Evolutionary conservation across 2,329 filamentous ascomycete genomes (phyloP), one percentile per base, ranked within the genome.

Genomic region (Bipolaris bicolor): DNA sequence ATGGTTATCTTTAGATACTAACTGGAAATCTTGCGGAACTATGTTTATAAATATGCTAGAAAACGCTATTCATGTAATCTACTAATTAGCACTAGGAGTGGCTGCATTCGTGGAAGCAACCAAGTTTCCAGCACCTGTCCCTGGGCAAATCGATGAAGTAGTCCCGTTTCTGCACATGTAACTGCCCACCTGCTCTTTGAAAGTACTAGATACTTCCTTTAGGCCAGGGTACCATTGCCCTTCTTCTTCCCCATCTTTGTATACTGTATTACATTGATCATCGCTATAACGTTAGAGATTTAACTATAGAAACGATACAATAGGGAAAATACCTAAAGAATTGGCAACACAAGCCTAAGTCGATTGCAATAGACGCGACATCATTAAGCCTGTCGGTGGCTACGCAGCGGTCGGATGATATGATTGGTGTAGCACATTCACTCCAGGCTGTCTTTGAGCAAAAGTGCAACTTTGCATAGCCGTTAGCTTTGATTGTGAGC

Each of bases 141-240:
- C 47, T 7, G 39, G 58, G 44, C 51, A 61, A 33, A 29, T 15
- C 9, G 41, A 57, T 40, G 48, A 45, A 13, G 26, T 24, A 52
- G 24, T 57, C 20, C 58, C 29, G 22, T 52, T 61, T 3, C 57
- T 61, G 24, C 41, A 61, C 36, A 61, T 61, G 20, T 55, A 57
- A 48, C 54, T 61, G 39, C 54, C 58, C 22, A 55, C 54, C n/a
- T 61, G 18, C 9, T 13, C 44, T 53, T 52, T 57, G 15, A 57
- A 57, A 11, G 7, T 37, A 39, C 54, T 47, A 4, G 20, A 29
- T 24, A 57, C 50, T n/a, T 49, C 10, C 20, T 15, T 34, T 26
- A 57, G 22, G 11, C 54, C n/a, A 5, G 54, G 54, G 7, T 55
- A 61, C 58, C n/a, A 61, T 44, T 36, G 16, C 11, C 29, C 45